phyloP scores from a whole-genome alignment of 1,284 basidiomycete genomes.

The Ceratobasidium sp. region DNA sequence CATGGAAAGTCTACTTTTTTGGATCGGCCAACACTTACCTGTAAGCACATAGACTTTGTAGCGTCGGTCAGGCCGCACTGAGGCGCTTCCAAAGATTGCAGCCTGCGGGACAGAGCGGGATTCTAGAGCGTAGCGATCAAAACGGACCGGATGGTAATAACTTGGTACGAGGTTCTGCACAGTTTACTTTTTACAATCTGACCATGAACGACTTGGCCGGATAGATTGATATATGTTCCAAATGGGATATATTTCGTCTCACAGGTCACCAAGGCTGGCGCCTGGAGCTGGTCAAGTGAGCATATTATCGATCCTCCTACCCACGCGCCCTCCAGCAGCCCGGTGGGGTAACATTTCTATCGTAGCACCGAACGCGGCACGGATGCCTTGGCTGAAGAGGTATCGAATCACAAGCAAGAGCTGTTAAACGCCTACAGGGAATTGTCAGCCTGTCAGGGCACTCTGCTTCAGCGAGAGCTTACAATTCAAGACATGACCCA shows the following conservation, averaged over 20 bases:
- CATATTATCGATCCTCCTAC: background rate
- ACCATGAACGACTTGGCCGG: background rate
- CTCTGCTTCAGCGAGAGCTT: background rate
- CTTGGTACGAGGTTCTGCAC: background rate
- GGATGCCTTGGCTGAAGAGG: background rate
- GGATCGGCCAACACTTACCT: background rate
- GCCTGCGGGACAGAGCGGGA: background rate
- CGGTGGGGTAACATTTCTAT: background rate
- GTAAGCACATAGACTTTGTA: background rate
- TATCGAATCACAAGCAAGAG: background rate
- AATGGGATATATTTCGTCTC: too few species aligned
- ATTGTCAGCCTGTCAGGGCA: background rate
- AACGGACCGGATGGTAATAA: background rate
- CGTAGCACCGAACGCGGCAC: background rate
- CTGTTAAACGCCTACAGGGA: background rate
- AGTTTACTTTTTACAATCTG: background rate
- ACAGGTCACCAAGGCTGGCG: background rate
- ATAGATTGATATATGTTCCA: too few species aligned
- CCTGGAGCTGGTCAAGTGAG: background rate
- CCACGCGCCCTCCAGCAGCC: background rate
- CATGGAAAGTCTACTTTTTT: background rate
- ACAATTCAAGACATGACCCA: background rate
- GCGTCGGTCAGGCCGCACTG: background rate
- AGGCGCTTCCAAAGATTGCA: background rate
- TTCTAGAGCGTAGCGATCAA: background rate